Evolutionary conservation across 1,284 basidiomycete genomes (phyloP).

Genomic region (Megacollybia platyphylla): DNA sequence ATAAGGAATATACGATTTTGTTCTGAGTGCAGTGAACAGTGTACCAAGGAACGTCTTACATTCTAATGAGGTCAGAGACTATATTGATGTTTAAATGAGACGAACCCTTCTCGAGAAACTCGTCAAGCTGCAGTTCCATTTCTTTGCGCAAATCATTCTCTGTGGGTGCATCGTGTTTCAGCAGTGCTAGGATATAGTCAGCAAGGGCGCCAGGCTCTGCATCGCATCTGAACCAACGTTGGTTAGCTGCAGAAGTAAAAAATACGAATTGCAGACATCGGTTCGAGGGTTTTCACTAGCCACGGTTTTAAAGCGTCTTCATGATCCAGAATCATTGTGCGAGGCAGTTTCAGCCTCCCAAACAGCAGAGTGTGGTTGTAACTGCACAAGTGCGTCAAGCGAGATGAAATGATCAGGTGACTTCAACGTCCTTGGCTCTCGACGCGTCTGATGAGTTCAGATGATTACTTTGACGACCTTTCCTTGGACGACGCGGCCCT

Average conservation of each 20-base stretch:
- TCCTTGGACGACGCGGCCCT: conserved; percentile 35
- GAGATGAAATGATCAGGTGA: neutral
- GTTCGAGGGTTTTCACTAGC: conserved; percentile 76
- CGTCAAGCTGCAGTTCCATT: conserved; percentile 68
- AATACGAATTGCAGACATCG: conserved; percentile 44
- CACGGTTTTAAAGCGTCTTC: conserved; percentile 62
- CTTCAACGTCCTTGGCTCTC: neutral
- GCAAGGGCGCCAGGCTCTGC: conserved; percentile 90
- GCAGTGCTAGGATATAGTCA: conserved; percentile 89
- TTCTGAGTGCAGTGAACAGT: conserved; percentile 70
- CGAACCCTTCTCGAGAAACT: conserved; percentile 85
- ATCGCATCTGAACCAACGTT: conserved; percentile 62
- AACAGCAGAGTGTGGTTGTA: neutral
- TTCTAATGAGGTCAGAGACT: conserved; percentile 30
- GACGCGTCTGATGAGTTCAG: conserved; percentile 44
- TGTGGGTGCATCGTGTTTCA: conserved; percentile 73
- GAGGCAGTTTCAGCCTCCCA: neutral
- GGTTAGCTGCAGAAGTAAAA: conserved; percentile 6
- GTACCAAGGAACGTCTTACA: conserved; percentile 70
- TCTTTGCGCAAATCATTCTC: conserved; percentile 78
- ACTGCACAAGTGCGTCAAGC: neutral
- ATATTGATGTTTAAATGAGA: conserved; percentile 4
- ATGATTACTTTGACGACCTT: conserved; percentile 53
- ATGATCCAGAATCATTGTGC: conserved; percentile 51
- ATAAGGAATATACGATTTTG: conserved; percentile 75